Conservation (phyloP, 176 grass and related monocot species). For the Puya raimondii region DNA sequence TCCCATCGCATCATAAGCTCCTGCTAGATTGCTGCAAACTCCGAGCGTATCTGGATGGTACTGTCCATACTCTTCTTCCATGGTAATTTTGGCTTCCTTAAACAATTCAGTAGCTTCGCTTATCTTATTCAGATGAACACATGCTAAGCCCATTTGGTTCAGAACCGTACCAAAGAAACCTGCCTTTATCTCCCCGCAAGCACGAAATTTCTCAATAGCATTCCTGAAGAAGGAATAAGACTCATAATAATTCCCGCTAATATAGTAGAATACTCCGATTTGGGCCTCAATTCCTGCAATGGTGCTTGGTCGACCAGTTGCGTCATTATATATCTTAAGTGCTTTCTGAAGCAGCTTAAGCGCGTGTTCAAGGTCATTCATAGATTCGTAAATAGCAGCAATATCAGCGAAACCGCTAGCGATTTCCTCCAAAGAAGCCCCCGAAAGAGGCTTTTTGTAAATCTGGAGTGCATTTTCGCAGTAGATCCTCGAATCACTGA, state of each 20-base stretch:
- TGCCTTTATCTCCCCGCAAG: slow-evolving; percentile 20
- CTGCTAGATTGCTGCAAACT: slow-evolving; percentile 23
- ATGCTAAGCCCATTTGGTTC: slow-evolving; percentile 26
- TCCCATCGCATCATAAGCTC: slow-evolving; percentile 27
- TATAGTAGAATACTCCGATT: slow-evolving; percentile 21
- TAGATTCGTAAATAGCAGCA: slow-evolving; percentile 20
- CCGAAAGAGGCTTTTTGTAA: slow-evolving; percentile 17
- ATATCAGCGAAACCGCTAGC: slow-evolving; percentile 16
- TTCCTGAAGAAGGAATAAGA: slow-evolving; percentile 22
- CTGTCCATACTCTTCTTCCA: slow-evolving; percentile 20
- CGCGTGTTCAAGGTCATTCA: slow-evolving; percentile 20
- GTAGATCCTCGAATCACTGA: slow-evolving; percentile 13
- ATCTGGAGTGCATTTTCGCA: slow-evolving; percentile 27
- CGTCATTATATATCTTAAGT: slow-evolving; percentile 21
- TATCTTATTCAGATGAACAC: slow-evolving; percentile 19
- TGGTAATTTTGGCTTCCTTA: slow-evolving; percentile 20
- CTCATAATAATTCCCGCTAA: slow-evolving; percentile 13
- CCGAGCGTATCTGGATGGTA: slow-evolving; percentile 24
- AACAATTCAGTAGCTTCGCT: slow-evolving; percentile 24
- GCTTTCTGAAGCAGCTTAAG: slow-evolving; percentile 25
- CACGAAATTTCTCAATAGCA: slow-evolving; percentile 15
- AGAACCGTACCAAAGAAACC: slow-evolving; percentile 20
- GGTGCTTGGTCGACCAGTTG: slow-evolving; percentile 14
- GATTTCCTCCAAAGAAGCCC: slow-evolving; percentile 16
- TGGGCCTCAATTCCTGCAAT: slow-evolving; percentile 25